Base-by-base conservation (phyloP, 2,329 filamentous ascomycete species). In the Ilyonectria destructans region DNA sequence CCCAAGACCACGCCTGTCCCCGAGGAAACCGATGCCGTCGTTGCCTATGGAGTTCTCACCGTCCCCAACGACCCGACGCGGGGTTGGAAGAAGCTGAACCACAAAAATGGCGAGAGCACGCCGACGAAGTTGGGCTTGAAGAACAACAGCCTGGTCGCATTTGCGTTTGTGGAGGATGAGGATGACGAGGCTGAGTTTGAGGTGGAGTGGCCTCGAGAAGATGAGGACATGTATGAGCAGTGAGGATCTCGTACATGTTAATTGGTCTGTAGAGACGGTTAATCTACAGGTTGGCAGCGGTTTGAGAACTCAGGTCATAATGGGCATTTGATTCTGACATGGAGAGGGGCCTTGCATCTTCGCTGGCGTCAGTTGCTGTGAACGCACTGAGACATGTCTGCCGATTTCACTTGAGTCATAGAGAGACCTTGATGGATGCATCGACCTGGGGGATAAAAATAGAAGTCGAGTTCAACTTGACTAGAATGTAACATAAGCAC, bases 31-130 rank as follows among this genome's bases (percentile, higher is more conserved):
- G 82, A 74, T 4, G 78, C 84, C 37, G 82, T 74, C 5, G 77
- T 90, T 37, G 82, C 78, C 9, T 90, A 86, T 67, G 88, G 81
- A 2, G 68, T 84, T 8, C 82, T 86, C 13, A 84, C 81, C 51
- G 80, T 82, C 35, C 77, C 82, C 15, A 80, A 80, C 31, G 86
- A 90, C 56, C 78, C 83, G 2, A 77, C 78, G 0, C 78, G 81
- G 21, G 88, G 87, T 7, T 90, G 88, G 88, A 84, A 80, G 72
- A 78, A 79, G 26, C 78, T 90, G 12, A 79, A 82, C 2, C 76
- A 82, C 2, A 74, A 77, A 6, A 75, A 78, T 1, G 70, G 76
- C 1, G 80, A 80, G 2, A 71, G 84, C 60, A 86, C 82, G 0
- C 82, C 85, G 0, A 77, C 78, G 0, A 80, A 78, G 48, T 81